Base-by-base conservation (phyloP, 2,329 filamentous ascomycete species). In the Paraphoma sp. region DNA sequence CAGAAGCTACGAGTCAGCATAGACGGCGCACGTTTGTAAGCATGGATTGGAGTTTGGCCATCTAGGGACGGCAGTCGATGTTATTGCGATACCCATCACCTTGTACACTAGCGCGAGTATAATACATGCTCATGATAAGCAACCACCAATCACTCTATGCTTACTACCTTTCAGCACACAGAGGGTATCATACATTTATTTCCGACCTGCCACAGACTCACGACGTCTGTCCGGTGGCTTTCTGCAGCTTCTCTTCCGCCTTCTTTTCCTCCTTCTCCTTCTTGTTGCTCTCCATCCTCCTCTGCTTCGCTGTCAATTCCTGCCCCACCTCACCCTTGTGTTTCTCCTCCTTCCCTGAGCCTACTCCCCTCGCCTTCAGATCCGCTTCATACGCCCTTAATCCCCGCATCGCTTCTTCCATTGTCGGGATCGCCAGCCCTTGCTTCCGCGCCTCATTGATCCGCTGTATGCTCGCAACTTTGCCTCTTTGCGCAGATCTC, bases 401-500 rank as follows among this genome's bases (percentile, higher is more conserved):
- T 44, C 68, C 71, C 55, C 60, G 50, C 63, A 70, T 66, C n/a
- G 74, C 74, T 51, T 69, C 63, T 49, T 72, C 69, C 45, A 76
- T 45, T 44, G 57, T 65, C 9, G 73, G 74, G 29, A 76, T 69
- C 50, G 56, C 42, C 10, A 66, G 33, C 2, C 70, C 71, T 48
- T 71, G 67, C 43, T 61, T 68, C 61, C 56, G 55, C 29, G 72
- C 73, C 48, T 63, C 59, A 38, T 61, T 61, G 45, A 78, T 31
- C 59, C 75, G 58, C 48, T 65, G 53, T 40, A 67, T 54, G 45
- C 73, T 75, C 17, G 62, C 58, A 14, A 54, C 30, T 16, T 75
- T 61, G 8, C 76, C 75, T 33, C 62, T 62, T 7, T 72, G 71
- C n/a, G 79, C 76, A 57, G 80, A 79, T 51, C 86, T 79, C 64